Base-by-base conservation (phyloP, 148 eudicot species). In the Cornus controversa region DNA sequence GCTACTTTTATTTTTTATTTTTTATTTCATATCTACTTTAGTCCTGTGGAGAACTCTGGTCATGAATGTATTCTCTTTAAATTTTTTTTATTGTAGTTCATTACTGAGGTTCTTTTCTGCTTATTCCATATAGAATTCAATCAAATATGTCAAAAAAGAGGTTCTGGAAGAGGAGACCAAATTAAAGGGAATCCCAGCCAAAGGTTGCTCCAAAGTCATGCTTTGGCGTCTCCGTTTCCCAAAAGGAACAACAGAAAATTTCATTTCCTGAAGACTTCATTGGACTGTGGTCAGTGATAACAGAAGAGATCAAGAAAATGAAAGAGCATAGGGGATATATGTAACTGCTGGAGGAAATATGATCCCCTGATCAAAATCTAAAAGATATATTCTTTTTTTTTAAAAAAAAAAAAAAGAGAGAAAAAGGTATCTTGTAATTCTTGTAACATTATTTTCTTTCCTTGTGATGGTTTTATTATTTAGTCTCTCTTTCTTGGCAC, bases 61-160 rank as follows among this genome's bases (percentile, higher is more conserved):
- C 10, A 40, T 6, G 45, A 40, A 40, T 40, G 45, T 40, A 6
- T 6, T 6, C 45, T 2, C 1, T 40, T 40, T 4, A 6, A 40
- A 40, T 8, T 40, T 40, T 40, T 40, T 6, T 40, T 40, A 40
- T 6, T 40, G 10, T 40, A 9, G 45, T 40, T 40, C 45, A 40
- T 40, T 40, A 40, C 45, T 40, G 45, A 40, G 10, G 11, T 24
- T 10, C 45, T 4, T 18, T 4, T 64, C 23, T 34, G 31, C 36
- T 26, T 24, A 10, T 8, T 71, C 22, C 5, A 24, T 85, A 85
- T 89, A 93, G 98, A 85, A 93, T 67, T 84, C 92, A 14, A 84
- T 94, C 16, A 90, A 91, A 77, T 94, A 91, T 81, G 95, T 94
- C 27, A 91, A 89, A 79, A 85, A 92, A 69, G 96, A 93, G 76